Base-by-base conservation (phyloP, 441 rosid genomes). In the Raphanus hybrid region DNA sequence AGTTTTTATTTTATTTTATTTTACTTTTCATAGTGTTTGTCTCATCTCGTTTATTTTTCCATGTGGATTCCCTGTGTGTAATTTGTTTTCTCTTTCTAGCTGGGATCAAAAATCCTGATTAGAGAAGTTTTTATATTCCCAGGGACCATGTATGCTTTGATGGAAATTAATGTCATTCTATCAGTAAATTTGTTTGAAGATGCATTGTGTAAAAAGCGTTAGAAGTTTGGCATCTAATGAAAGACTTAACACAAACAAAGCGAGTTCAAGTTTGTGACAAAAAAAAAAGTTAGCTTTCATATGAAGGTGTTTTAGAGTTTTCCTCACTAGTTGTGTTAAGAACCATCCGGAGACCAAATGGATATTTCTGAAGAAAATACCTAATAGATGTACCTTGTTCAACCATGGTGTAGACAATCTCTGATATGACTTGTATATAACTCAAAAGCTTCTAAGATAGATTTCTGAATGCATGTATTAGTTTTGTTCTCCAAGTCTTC, bases 91-190 rank as follows among this genome's bases (percentile, higher is more conserved):
- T 80, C 8, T 75, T 59, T 80, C 43, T 75, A 67, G 2, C 71
- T 70, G 43, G 82, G 76, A 74, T 29, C 10, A 32, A 62, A 8
- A 57, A 55, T 69, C 78, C 75, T 79, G 68, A 69, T 1, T 74
- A 18, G 75, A 64, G 75, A 74, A 57, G 80, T 58, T 80, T 69
- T 80, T 80, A 70, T 60, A 70, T 75, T 59, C 80, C 73, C 82
- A 66, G 76, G 70, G 80, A 45, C 64, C 55, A 68, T 78, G 66
- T 78, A 16, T 67, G 57, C 63, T 78, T 73, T 78, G 77, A 67
- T 67, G 78, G 66, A 67, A 67, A 16, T 70, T 29, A 58, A 35
- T 78, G 43, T 52, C 57, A 70, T 67, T 70, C 11, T 7, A 27
- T 63, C 23, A 37, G 52, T 74, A 29, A 74, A 29, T 41, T 73